These are phyloP conservation scores for Oryza nivara DNA, from an alignment of 176 grass and related monocot species.

Conservation along the genomic window DNA sequence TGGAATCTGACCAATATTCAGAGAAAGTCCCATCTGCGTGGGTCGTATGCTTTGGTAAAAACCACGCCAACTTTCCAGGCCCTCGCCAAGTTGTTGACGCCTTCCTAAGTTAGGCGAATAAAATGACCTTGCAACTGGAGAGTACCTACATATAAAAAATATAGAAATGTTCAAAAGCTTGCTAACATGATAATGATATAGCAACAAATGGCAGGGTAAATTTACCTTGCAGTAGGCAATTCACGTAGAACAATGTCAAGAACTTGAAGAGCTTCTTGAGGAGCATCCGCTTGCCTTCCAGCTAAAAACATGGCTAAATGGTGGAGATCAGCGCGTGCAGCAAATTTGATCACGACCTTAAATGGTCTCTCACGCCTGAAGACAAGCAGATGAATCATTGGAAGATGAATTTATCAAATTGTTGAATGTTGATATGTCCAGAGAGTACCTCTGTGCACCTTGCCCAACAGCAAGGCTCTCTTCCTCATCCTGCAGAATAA, in stretches of 20 bases:
- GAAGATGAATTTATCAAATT: conserved; percentile 22
- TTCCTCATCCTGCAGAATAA: conserved; percentile 54
- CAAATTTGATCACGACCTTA: conserved; percentile 63
- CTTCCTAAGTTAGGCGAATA: conserved; percentile 70
- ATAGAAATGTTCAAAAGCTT: conserved; percentile 22
- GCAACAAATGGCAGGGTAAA: background rate
- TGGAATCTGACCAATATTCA: conserved; percentile 66
- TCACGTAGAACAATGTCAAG: conserved; percentile 80
- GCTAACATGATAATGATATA: background rate
- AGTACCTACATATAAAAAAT: conserved; percentile 47
- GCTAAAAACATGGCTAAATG: conserved; percentile 70
- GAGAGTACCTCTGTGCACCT: conserved; percentile 27
- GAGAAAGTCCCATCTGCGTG: conserved; percentile 71
- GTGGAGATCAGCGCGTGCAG: conserved; percentile 66
- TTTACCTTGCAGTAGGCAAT: conserved; percentile 64
- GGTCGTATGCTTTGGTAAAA: conserved; percentile 81
- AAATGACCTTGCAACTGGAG: conserved; percentile 72
- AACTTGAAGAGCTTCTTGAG: conserved; percentile 75
- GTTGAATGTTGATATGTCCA: background rate
- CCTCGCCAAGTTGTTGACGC: conserved; percentile 63
- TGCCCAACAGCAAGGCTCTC: conserved; percentile 45
- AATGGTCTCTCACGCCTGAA: conserved; percentile 63
- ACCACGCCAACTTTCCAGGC: conserved; percentile 70
- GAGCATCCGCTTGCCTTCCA: conserved; percentile 64
- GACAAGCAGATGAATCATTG: conserved; percentile 35